These are phyloP conservation scores for Phoma sp. DNA, from an alignment of 2,329 filamentous ascomycete species.

Conservation along the genomic window DNA sequence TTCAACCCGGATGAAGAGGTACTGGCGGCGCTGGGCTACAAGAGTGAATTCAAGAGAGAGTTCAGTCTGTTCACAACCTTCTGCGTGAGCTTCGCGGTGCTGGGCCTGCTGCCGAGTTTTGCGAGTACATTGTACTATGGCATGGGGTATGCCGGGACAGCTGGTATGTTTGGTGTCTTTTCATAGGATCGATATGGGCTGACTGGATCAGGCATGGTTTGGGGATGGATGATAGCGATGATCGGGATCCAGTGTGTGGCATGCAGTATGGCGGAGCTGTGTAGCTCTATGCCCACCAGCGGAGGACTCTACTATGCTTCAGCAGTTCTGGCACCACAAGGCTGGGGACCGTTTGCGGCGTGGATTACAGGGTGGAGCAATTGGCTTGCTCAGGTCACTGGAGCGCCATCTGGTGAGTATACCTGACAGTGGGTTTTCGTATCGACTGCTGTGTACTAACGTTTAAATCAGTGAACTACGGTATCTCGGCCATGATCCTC, in stretches of 20 bases:
- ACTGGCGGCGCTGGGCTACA: conserved; percentile 67
- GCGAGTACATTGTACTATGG: conserved; percentile 75
- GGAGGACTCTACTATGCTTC: conserved; percentile 77
- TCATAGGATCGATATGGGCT: conserved; percentile 1
- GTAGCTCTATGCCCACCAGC: conserved; percentile 73
- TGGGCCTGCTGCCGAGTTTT: conserved; percentile 73
- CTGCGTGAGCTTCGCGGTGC: conserved; percentile 74
- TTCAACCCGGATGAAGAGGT: conserved; percentile 64
- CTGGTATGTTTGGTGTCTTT: conserved; percentile 35
- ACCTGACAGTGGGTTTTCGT: not conserved
- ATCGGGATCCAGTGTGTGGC: conserved; percentile 74
- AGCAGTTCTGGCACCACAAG: conserved; percentile 70
- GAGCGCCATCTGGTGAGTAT: conserved; percentile 60
- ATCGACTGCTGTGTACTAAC: conserved; percentile 8
- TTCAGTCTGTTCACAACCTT: conserved; percentile 78
- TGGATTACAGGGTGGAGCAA: conserved; percentile 75
- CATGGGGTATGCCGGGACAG: conserved; percentile 58
- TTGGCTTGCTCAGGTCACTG: conserved; percentile 71
- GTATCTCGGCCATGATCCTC: conserved; percentile 72
- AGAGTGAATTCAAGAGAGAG: conserved; percentile 70
- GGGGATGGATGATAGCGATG: conserved; percentile 78
- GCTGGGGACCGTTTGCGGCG: conserved; percentile 69
- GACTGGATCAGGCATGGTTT: conserved; percentile 66
- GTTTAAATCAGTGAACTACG: conserved; percentile 63
- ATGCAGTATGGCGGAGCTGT: conserved; percentile 70